Percentiles rank a stretch among this genome's conserved stretches.
These are phyloP conservation scores for Styphnolobium japonicum DNA, from an alignment of 306 rosid species.

Conservation along the genomic window DNA sequence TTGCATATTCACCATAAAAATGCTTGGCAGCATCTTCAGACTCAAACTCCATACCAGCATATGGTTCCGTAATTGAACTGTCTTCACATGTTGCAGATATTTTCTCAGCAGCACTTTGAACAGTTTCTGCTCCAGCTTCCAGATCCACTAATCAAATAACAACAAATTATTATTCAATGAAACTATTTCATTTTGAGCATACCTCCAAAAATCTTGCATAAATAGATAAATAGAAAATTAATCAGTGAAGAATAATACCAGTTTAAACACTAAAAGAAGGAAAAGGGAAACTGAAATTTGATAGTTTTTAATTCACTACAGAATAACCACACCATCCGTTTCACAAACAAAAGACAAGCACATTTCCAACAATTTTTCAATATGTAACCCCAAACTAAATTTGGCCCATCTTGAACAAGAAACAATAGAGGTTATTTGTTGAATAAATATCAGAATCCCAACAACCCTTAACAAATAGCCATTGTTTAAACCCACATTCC, in stretches of 20 bases:
- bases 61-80: conserved; percentile 17
- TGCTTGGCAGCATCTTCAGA: conserved; percentile 37
- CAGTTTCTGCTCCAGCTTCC: conserved; percentile 14
- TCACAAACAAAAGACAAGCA: not conserved
- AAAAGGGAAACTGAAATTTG: not conserved
- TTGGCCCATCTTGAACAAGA: not conserved
- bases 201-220: not conserved
- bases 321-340: not conserved
- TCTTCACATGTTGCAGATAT: conserved; percentile 11
- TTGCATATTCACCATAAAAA: conserved; percentile 32
- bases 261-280: not conserved
- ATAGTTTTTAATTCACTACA: not conserved
- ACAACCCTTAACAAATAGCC: not conserved
- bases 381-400: not conserved
- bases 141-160: conserved; percentile 29
- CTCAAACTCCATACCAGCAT: conserved; percentile 44
- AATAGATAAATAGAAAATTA: not conserved
- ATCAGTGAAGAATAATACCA: not conserved
- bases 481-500: not conserved
- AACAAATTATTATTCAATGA: not conserved
- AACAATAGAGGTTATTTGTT: not conserved
- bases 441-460: not conserved
- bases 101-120: conserved; percentile 20
- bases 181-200: not conserved
- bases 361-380: not conserved